These are phyloP conservation scores for Naganishia sp. DNA, from an alignment of 1,284 basidiomycete species.

Conservation along the genomic window DNA sequence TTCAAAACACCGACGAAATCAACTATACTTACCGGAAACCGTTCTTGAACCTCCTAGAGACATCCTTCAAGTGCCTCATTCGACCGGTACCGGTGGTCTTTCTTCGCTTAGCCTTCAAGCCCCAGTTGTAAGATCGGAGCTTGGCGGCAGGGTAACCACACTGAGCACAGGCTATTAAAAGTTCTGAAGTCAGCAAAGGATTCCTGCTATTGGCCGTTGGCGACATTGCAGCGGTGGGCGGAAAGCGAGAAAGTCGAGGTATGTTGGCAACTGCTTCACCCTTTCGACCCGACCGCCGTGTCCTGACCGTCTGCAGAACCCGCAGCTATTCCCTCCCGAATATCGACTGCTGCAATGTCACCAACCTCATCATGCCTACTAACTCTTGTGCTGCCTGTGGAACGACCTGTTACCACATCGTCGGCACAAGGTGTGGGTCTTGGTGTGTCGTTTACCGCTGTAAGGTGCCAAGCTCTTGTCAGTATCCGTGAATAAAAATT, in stretches of 20 bases:
- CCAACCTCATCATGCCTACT: conserved; percentile 8
- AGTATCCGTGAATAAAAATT: neutral
- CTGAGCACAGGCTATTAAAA: conserved; percentile 76
- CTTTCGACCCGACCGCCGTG: neutral
- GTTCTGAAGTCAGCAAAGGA: neutral
- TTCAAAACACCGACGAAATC: conserved; percentile 20
- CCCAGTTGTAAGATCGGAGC: conserved; percentile 96
- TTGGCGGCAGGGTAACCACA: conserved; percentile 97
- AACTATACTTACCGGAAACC: conserved; percentile 38
- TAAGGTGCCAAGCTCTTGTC: conserved; percentile 1
- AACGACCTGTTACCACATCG: conserved; percentile 90
- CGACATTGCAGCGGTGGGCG: conserved; percentile 19
- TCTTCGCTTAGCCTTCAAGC: conserved; percentile 97
- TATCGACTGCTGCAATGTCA: neutral
- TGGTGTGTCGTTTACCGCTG: conserved; percentile 92
- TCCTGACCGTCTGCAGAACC: neutral
- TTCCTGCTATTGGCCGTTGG: neutral
- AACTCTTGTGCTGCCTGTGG: conserved; percentile 70
- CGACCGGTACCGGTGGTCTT: conserved; percentile 96
- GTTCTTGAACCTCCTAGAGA: conserved; percentile 59
- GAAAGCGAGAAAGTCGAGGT: too few relatives aligned
- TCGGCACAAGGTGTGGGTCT: conserved; percentile 96
- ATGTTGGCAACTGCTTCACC: neutral
- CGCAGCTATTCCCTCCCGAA: neutral
- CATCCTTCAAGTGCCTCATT: conserved; percentile 91